These are phyloP conservation scores for Fusarium zealandicum DNA, from an alignment of 2,329 filamentous ascomycete species.

Conservation along the genomic window DNA sequence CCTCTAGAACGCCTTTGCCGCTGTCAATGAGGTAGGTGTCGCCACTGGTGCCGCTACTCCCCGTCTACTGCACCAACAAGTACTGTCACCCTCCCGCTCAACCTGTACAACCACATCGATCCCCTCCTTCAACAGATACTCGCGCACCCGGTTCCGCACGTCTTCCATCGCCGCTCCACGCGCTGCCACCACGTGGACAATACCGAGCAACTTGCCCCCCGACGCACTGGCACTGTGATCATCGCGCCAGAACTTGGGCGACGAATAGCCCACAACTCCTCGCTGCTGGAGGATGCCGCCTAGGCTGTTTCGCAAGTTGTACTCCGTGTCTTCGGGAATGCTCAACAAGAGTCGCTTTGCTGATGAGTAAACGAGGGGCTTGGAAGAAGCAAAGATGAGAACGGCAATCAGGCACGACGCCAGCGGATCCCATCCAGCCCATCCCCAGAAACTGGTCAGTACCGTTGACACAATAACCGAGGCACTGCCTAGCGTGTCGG, in stretches of 20 bases:
- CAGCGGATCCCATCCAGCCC: slow-evolving; percentile 93
- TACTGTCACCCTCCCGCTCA: slow-evolving; percentile 78
- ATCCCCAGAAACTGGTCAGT: slow-evolving; percentile 85
- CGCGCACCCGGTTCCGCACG: slow-evolving; percentile 77
- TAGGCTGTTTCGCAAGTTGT: slow-evolving; percentile 84
- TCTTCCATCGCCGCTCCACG: slow-evolving; percentile 79
- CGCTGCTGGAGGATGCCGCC: slow-evolving; percentile 82
- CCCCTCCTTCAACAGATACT: slow-evolving; percentile 72
- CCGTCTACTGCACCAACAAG: slow-evolving; percentile 63
- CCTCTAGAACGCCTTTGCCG: slow-evolving; percentile 46
- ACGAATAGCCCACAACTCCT: slow-evolving; percentile 85
- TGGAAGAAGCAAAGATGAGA: slow-evolving; percentile 89
- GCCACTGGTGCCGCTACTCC: slow-evolving; percentile 40
- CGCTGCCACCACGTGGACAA: slow-evolving; percentile 84
- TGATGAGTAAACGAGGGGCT: slow-evolving; percentile 85
- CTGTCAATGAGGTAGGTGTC: slow-evolving; percentile 43
- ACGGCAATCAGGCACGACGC: slow-evolving; percentile 93
- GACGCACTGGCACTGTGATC: slow-evolving; percentile 61
- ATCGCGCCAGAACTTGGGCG: slow-evolving; percentile 92
- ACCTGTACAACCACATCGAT: slow-evolving; percentile 89
- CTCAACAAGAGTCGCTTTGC: slow-evolving; percentile 85
- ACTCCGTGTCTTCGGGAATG: slow-evolving; percentile 85
- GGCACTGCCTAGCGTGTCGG: slow-evolving; percentile 91
- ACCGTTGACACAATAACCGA: slow-evolving; percentile 93
- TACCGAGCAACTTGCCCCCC: slow-evolving; percentile 71